Base-by-base conservation (phyloP, 106 monocot species). In the Apostasia shenzhenica region DNA sequence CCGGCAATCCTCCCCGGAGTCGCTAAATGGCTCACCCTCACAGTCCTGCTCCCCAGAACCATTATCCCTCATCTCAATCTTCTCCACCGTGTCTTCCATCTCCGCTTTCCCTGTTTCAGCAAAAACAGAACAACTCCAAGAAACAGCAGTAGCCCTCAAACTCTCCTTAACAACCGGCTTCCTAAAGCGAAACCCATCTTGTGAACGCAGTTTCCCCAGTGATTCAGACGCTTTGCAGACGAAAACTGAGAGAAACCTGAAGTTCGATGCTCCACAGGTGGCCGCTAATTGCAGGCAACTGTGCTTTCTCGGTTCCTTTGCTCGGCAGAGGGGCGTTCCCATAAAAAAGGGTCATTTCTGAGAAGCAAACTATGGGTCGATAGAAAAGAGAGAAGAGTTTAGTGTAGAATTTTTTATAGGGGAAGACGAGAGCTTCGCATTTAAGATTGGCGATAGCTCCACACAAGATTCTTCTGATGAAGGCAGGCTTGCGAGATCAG, bases 1-100 rank as follows among this genome's bases (percentile, higher is more conserved):
- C 42, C 59, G 42, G 14, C 62, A 48, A 57, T 68, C 76, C 41
- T 66, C 80, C 14, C 46, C 73, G 4, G 77, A 83, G 48, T 87
- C 87, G 51, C 78, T 74, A 59, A 74, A 81, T 7, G 70, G 66
- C 68, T 81, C 81, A 26, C 63, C 70, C 57, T 71, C 79, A 39
- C 54, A 61, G 14, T 53, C 77, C 42, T 40, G 6, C 1, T 42
- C 61, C 1, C 44, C 63, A 40, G 39, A 43, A 11, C 14, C 61
- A 49, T 50, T 41, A 48, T 56, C 68, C 8, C 60, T 55, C 39
- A 9, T 14, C 8, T 11, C 60, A 1, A 48, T 14, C 56, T 68
- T 57, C 61, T 56, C 76, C 40, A 50, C 59, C 50, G 2, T 47
- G 54, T 14, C 63, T 47, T 70, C 84, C 84, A 84, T 84, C 10